Percentiles rank a stretch among this genome's conserved stretches.
phyloP scores from a whole-genome alignment of 1,284 basidiomycete genomes.

The Malassezia equina region DNA sequence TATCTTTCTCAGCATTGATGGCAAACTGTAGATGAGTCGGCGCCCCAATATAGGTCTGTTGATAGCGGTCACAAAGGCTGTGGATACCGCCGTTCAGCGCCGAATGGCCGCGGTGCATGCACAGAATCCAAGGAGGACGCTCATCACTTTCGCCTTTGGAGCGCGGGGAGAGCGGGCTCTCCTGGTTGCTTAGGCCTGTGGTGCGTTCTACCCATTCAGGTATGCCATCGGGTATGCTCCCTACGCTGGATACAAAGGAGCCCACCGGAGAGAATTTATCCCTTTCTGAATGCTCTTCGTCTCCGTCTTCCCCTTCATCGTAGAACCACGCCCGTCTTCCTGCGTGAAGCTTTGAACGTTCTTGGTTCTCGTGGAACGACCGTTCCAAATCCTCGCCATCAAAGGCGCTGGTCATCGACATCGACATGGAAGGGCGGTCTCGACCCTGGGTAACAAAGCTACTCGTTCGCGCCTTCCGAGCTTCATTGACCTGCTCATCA shows the following conservation, averaged over 20 bases:
- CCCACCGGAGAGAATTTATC: conserved; percentile 39
- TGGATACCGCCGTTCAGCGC: conserved; percentile 91
- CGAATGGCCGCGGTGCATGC: conserved; percentile 75
- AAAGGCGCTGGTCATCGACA: conserved; percentile 25
- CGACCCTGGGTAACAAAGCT: neutral
- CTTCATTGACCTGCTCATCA: conserved; percentile 8
- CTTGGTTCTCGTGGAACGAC: conserved; percentile 40
- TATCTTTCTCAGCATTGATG: conserved; percentile 29
- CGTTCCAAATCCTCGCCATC: conserved; percentile 32
- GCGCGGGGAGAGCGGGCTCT: neutral
- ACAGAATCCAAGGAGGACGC: conserved; percentile 60
- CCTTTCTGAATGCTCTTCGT: conserved; percentile 34
- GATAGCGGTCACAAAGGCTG: conserved; percentile 68
- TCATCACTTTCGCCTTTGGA: neutral
- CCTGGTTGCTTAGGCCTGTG: conserved; percentile 22
- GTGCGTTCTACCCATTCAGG: neutral
- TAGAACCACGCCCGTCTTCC: conserved; percentile 42
- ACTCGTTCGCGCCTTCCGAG: neutral
- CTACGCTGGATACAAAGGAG: conserved; percentile 12
- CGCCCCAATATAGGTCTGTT: conserved; percentile 87
- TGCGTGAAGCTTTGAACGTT: conserved; percentile 26
- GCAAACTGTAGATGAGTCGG: conserved; percentile 66
- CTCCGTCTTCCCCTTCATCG: conserved; percentile 33
- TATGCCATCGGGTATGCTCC: conserved; percentile 2
- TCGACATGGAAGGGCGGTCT: neutral